These are phyloP conservation scores for Fennellomyces sp. DNA, from an alignment of 371 early-diverging fungal species.

Conservation along the genomic window DNA sequence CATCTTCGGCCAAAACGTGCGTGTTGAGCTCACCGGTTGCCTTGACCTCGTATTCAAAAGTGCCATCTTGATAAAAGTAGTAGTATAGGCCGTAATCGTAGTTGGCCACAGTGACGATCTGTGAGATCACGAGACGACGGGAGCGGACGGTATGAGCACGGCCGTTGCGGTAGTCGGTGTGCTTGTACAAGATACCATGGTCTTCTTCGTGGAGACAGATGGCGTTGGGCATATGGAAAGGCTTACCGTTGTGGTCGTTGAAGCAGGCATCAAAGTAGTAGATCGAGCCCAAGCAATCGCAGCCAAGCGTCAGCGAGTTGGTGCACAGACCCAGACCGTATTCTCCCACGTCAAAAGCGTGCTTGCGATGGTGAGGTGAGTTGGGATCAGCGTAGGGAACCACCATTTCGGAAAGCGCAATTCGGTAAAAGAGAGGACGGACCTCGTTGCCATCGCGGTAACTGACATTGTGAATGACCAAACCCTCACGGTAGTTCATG, in stretches of 20 bases:
- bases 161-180: constrained; percentile 56
- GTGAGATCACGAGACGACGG: constrained; percentile 53
- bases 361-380: constrained; percentile 45
- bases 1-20: constrained; percentile 54
- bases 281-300: constrained; percentile 59
- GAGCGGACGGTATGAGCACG: constrained; percentile 54
- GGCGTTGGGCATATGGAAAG: constrained; percentile 52
- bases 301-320: constrained; percentile 52
- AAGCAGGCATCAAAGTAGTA: constrained; percentile 58
- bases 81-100: constrained; percentile 62
- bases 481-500: constrained; percentile 61
- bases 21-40: constrained; percentile 59
- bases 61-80: constrained; percentile 61
- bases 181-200: constrained; percentile 55
- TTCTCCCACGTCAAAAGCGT: constrained; percentile 60
- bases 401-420: constrained; percentile 58
- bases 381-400: constrained; percentile 59
- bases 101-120: constrained; percentile 60
- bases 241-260: constrained; percentile 52
- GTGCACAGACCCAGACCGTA: constrained; percentile 56
- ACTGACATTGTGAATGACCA: constrained; percentile 55
- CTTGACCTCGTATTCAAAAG: constrained; percentile 60
- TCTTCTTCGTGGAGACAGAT: constrained; percentile 62
- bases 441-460: constrained; percentile 50
- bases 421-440: constrained; percentile 53